Evolutionary conservation across 2,329 filamentous ascomycete species (phyloP), one percentile per base, ranked within the genome.

Genomic region (Mycosphaerella sp.): DNA sequence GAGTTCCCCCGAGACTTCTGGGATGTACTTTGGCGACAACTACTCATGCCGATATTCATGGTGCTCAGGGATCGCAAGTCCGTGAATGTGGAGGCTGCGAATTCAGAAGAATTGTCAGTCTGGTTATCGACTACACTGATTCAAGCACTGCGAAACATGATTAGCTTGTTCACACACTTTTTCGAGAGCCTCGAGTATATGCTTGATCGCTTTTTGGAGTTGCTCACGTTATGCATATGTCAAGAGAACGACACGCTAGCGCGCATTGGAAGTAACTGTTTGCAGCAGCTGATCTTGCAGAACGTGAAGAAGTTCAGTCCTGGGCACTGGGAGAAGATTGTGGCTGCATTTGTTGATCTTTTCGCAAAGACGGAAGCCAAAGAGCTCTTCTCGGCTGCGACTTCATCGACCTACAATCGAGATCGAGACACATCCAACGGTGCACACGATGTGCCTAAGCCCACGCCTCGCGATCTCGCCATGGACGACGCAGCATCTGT

Each of bases 81-180:
- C 0, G 93, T 98, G 70, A 95, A 97, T 86, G 86, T 86, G 26
- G 96, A 96, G 67, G 91, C 92, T 11, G 81, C 92, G 36, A 97
- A 92, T 66, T 91, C 96, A 65, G 95, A 98, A 71, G 93, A 98
- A 68, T 79, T 97, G 17, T 97, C 93, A 0, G 93, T 99, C 2
- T 99, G 93, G 93, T 79, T 99, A 23, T 97, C 93, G 0, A 98
- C 93, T 0, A 99, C 93, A 7, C 96, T 99, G 89, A 98, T 99
- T 40, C 93, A 99, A 70, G 93, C 93, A 1, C 76, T 99, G 52
- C 85, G 93, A 55, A 96, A 97, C 73, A 95, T 98, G 88, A 97
- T 99, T 64, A 92, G 89, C 0, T 81, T 99, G 23, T 98, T 98
- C 71, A 98, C 95, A 0, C 95, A 99, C 72, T 98, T 97, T 72